These are phyloP conservation scores for Russula olivacea DNA, from an alignment of 768 basidiomycete species.

Conservation along the genomic window DNA sequence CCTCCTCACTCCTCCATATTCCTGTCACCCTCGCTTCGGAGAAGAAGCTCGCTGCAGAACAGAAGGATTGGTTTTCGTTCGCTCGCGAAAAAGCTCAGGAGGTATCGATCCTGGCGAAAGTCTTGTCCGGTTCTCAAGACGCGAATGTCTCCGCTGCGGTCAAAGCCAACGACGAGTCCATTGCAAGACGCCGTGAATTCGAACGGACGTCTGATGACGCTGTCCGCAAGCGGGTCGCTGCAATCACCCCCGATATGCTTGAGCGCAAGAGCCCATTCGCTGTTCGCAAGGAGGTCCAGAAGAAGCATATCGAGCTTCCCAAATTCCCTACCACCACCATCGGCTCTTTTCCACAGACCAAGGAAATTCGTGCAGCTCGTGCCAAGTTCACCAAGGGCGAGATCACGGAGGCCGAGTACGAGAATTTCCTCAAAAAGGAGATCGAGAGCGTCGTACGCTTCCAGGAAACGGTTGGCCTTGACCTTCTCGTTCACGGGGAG, in stretches of 20 bases:
- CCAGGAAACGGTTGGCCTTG: conserved; percentile 95
- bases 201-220: conserved; percentile 90
- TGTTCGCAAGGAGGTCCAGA: conserved; percentile 80
- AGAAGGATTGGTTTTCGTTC: conserved; percentile 98
- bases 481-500: conserved; percentile 97
- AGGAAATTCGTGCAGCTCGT: conserved; percentile 96
- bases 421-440: conserved; percentile 98
- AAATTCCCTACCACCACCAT: conserved; percentile 99
- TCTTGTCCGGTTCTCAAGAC: conserved; percentile 81
- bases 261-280: conserved; percentile 88
- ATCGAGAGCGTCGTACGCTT: conserved; percentile 88
- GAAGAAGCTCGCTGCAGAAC: conserved; percentile 80
- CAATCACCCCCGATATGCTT: conserved; percentile 81
- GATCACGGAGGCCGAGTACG: conserved; percentile 80
- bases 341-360: conserved; percentile 99
- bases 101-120: conserved; percentile 80
- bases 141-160: conserved; percentile 61
- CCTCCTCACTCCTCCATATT: conserved; percentile 96
- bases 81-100: conserved; percentile 93
- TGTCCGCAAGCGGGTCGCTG: conserved; percentile 91
- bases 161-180: conserved; percentile 85
- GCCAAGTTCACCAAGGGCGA: conserved; percentile 92
- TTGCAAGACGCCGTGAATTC: conserved; percentile 90
- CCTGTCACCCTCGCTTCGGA: conserved; percentile 94
- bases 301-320: conserved; percentile 83